phyloP scores from a whole-genome alignment of 768 basidiomycete species.

The Naganishia onofrii region DNA sequence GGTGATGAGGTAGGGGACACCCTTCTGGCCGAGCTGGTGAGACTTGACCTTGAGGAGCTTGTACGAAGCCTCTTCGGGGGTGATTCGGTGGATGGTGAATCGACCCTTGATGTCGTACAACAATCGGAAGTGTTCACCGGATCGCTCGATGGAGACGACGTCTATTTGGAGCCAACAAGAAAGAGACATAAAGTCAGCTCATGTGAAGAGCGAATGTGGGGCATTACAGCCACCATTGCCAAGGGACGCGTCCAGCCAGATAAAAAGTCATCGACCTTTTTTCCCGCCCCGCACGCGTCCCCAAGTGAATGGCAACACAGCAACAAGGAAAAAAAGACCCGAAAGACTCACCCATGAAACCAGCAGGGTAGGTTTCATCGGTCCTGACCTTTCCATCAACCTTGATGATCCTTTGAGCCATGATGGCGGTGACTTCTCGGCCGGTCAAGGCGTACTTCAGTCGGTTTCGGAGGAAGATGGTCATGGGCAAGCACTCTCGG shows the following conservation, averaged over 20 bases:
- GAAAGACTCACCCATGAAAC: constrained; percentile 65
- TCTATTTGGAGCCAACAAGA: constrained; percentile 54
- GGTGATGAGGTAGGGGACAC: constrained; percentile 94
- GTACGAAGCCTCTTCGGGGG: constrained; percentile 91
- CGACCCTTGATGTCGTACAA: constrained; percentile 99
- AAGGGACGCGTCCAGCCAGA: constrained; percentile 27
- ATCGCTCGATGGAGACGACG: constrained; percentile 95
- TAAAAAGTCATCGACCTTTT: constrained; percentile 13
- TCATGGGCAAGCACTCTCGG: constrained; percentile 94
- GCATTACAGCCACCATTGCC: constrained; percentile 19
- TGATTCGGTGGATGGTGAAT: constrained; percentile 99
- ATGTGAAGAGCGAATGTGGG: neutral
- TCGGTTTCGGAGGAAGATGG: constrained; percentile 96
- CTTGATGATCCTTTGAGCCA: constrained; percentile 95
- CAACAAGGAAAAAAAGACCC: neutral
- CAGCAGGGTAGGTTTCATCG: constrained; percentile 92
- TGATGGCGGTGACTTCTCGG: constrained; percentile 90
- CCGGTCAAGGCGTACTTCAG: constrained; percentile 98
- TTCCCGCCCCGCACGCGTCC: constrained; percentile 13
- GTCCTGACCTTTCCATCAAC: constrained; percentile 98
- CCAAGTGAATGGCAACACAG: constrained; percentile 63
- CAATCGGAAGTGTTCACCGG: constrained; percentile 98
- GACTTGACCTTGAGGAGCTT: constrained; percentile 86
- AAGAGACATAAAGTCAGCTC: neutral
- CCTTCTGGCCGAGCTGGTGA: constrained; percentile 85